A percentile compares a stretch with the other conserved stretches of the same genome.
These are phyloP conservation scores for Cladosporium sp. DNA, from an alignment of 2,329 filamentous ascomycete genomes.

Conservation along the genomic window DNA sequence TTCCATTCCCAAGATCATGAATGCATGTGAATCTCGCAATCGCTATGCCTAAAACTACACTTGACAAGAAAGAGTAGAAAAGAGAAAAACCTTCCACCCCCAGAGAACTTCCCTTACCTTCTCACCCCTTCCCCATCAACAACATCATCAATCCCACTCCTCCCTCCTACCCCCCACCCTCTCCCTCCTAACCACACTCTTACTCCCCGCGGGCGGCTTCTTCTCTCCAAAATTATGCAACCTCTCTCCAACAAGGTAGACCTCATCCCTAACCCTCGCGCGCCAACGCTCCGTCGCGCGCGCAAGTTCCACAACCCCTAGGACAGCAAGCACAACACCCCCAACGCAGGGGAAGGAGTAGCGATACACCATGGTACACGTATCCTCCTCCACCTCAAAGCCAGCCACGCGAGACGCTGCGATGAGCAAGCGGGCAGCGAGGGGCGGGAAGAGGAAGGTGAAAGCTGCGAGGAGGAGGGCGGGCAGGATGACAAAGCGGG, in stretches of 20 bases:
- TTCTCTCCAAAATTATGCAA: slow-evolving; percentile 86
- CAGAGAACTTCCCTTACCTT: too few relatives aligned
- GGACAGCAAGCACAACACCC: neutral
- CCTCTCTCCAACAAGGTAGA: slow-evolving; percentile 90
- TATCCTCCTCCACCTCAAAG: neutral
- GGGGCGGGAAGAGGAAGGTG: slow-evolving; percentile 63
- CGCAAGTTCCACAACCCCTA: slow-evolving; percentile 31
- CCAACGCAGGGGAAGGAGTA: slow-evolving; percentile 65
- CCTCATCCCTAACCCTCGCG: slow-evolving; percentile 81
- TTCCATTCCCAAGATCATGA: too few relatives aligned
- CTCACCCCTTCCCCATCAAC: too few relatives aligned
- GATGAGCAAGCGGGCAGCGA: slow-evolving; percentile 52
- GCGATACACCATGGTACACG: slow-evolving; percentile 47
- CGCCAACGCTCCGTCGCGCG: slow-evolving; percentile 71
- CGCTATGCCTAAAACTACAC: too few relatives aligned
- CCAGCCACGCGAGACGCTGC: slow-evolving; percentile 21
- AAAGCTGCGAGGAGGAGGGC: slow-evolving; percentile 56
- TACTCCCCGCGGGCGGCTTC: slow-evolving; percentile 31
- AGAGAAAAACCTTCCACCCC: too few relatives aligned
- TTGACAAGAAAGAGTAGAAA: too few relatives aligned
- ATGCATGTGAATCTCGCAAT: too few relatives aligned
- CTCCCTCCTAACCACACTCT: slow-evolving; percentile 29
- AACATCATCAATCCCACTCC: slow-evolving; percentile 4
- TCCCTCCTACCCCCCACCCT: slow-evolving; percentile 9
- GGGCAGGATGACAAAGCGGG: slow-evolving; percentile 81